Conservation (phyloP, 345 rosid species). For the Noccaea caerulescens region DNA sequence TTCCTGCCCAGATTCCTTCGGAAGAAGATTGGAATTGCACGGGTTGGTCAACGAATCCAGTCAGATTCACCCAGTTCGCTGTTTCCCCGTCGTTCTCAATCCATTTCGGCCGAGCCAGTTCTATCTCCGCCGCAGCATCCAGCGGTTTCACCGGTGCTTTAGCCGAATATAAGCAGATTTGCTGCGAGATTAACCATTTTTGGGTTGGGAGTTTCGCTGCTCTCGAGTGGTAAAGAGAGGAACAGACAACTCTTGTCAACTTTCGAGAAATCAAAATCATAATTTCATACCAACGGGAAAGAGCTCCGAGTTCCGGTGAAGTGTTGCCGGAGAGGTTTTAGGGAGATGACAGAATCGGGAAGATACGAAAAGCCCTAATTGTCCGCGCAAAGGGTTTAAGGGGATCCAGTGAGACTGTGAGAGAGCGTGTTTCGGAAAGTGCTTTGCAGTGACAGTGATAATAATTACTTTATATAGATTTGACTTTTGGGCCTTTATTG, state of each 20-base stretch:
- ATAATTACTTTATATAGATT: too few species aligned
- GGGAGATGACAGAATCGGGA: neutral
- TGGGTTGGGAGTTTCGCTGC: constrained; percentile 22
- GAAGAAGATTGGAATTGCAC: constrained; percentile 49
- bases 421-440: neutral
- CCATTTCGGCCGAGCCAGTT: constrained; percentile 50
- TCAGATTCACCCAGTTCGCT: constrained; percentile 56
- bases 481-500: too few species aligned
- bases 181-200: constrained; percentile 33
- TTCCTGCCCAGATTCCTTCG: constrained; percentile 65
- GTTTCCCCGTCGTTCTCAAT: constrained; percentile 59
- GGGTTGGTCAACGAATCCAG: constrained; percentile 54
- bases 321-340: constrained; percentile 4
- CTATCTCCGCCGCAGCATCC: constrained; percentile 23
- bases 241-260: constrained; percentile 24
- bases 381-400: constrained; percentile 27
- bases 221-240: constrained; percentile 36
- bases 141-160: neutral
- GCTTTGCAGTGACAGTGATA: too few species aligned
- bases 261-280: constrained; percentile 43
- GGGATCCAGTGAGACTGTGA: neutral
- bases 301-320: constrained; percentile 12
- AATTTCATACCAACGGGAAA: neutral
- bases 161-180: constrained; percentile 22
- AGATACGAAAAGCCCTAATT: constrained; percentile 6